Evolutionary conservation across 164 flowering plant species (phyloP).

Genomic region (Tetracentron sinense): DNA sequence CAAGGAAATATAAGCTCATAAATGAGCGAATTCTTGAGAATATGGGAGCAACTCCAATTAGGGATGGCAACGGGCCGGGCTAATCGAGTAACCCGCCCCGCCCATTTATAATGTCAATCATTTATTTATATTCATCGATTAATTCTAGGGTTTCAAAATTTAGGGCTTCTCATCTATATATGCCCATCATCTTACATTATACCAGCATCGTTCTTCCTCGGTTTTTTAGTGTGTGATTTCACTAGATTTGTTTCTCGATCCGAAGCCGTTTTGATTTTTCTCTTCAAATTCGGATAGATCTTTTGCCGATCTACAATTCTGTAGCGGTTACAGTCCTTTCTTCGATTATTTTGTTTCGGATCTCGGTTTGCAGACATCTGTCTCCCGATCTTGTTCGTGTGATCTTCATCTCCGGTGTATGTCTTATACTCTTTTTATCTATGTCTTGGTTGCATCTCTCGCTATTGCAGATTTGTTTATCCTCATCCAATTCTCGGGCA

Average conservation of each 20-base stretch:
- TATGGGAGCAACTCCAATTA: too few species aligned
- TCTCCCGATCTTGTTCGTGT: not conserved
- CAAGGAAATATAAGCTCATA: not conserved
- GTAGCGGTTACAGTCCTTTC: not conserved
- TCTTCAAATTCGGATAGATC: not conserved
- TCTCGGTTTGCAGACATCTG: not conserved
- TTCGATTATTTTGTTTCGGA: not conserved
- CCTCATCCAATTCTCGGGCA: too few species aligned
- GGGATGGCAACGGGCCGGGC: too few species aligned
- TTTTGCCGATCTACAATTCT: not conserved
- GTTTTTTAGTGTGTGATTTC: not conserved
- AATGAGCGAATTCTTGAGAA: too few species aligned
- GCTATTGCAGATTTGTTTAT: too few species aligned
- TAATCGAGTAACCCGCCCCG: too few species aligned
- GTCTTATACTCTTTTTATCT: too few species aligned
- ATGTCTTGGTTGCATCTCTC: too few species aligned
- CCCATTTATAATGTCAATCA: not conserved
- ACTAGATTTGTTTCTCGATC: not conserved
- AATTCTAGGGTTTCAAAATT: not conserved
- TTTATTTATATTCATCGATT: not conserved
- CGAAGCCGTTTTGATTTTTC: not conserved
- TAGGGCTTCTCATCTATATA: not conserved
- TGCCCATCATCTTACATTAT: too few species aligned
- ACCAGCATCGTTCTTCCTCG: not conserved
- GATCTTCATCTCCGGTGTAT: too few species aligned